Evolutionary conservation across 306 rosid species (phyloP), one percentile per base, ranked within the genome.

Genomic region (Senna siamea): DNA sequence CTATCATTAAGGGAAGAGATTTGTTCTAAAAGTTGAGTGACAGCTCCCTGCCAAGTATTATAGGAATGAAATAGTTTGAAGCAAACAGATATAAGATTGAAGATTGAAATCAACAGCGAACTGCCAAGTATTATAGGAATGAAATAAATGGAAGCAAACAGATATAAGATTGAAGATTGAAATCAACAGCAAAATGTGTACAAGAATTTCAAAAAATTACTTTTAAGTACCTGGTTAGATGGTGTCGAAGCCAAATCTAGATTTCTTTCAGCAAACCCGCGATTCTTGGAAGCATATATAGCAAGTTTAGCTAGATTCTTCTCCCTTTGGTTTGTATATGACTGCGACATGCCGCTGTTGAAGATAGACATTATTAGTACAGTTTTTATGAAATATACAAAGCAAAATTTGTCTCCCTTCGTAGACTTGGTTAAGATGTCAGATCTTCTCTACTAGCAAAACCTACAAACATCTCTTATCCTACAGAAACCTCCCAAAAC

Each of bases 1-100:
- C 98, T 87, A 77, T 95, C 99, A 80, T 90, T 95, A 53, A 95
- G 86, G 12, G 96, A 89, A 9, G 96, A 89, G 53, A 95, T 90
- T 85, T 92, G 98, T 44, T 95, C 98, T 13, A 90, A 92, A 60
- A 95, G 93, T 85, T 87, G 95, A 75, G 74, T 88, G 53, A 87
- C 76, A 50, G 79, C 85, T 54, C 87, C 91, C 96, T 88, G 70
- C 72, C 38, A 78, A 72, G 51, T 53, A n/a, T 58, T 81, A 75
- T 22, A 69, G 43, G 77, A 60, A 53, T 40, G 22, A 60, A 69
- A 22, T 35, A 65, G 57, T 62, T 7, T 60, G 41, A 52, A 69
- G 52, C 17, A 38, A 15, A 62, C 17, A 62, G 68, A 57, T 47
- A 66, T 34, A 69, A 50, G 20, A 72, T 74, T 34, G 50, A 41